Percentiles rank a stretch among this genome's conserved stretches.
Evolutionary conservation across 768 basidiomycete species (phyloP).

Genomic region (Tubosaeta sp.): DNA sequence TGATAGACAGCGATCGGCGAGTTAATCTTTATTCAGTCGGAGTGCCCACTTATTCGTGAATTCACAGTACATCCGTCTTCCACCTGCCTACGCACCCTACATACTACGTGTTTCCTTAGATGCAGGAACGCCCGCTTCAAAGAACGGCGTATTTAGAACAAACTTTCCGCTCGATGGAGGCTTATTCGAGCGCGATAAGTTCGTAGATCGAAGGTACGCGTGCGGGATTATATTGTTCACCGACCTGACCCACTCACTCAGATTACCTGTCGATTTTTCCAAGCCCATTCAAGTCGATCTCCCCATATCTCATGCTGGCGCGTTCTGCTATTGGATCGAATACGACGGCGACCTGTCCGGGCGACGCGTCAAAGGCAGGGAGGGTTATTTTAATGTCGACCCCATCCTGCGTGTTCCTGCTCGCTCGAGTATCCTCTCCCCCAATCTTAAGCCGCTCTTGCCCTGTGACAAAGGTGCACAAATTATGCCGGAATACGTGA

Average conservation of each 20-base stretch:
- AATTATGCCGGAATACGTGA: slow-evolving; percentile 48
- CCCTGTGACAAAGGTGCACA: slow-evolving; percentile 49
- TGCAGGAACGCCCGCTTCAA: slow-evolving; percentile 86
- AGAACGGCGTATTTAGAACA: slow-evolving; percentile 90
- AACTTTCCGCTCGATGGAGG: slow-evolving; percentile 97
- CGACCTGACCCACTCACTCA: slow-evolving; percentile 31
- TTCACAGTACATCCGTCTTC: slow-evolving; percentile 88
- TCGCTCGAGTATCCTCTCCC: slow-evolving; percentile 69
- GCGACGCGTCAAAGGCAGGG: slow-evolving; percentile 71
- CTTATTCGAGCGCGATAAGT: slow-evolving; percentile 68
- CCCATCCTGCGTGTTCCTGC: slow-evolving; percentile 76
- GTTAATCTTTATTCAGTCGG: slow-evolving; percentile 26
- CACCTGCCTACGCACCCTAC: slow-evolving; percentile 86
- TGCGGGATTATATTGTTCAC: not conserved
- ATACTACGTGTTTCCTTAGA: slow-evolving; percentile 88
- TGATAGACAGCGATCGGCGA: slow-evolving; percentile 74
- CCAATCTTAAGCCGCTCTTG: slow-evolving; percentile 48
- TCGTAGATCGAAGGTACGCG: slow-evolving; percentile 70
- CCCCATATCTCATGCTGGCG: slow-evolving; percentile 94
- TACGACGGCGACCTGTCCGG: slow-evolving; percentile 64
- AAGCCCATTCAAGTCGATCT: slow-evolving; percentile 93
- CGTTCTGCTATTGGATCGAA: slow-evolving; percentile 94
- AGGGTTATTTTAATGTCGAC: slow-evolving; percentile 96
- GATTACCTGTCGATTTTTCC: slow-evolving; percentile 80
- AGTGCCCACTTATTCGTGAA: slow-evolving; percentile 9